Conservation (phyloP, 176 grass and related monocot species). For the Melocanna baccifera region DNA sequence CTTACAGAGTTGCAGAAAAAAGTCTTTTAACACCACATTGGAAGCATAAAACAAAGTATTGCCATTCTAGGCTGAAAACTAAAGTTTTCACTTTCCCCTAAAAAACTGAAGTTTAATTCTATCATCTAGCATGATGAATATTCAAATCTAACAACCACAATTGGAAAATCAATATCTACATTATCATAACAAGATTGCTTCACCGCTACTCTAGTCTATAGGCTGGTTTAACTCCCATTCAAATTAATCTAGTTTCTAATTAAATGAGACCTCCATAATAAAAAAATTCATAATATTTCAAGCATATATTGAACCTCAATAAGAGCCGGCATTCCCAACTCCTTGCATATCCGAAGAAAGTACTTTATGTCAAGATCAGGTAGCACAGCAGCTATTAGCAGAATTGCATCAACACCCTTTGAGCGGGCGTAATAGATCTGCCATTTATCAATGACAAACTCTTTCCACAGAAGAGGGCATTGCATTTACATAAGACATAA, state of each 20-base stretch:
- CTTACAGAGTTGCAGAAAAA: background rate
- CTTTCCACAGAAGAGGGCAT: conserved; percentile 99
- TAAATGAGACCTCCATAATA: background rate
- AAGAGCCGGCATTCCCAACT: conserved; percentile 76
- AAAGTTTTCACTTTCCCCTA: background rate
- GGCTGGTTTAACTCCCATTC: background rate
- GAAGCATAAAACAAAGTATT: background rate
- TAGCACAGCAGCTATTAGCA: conserved; percentile 87
- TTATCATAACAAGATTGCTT: background rate
- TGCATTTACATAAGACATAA: conserved; percentile 44
- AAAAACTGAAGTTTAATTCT: background rate
- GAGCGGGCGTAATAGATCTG: conserved; percentile 88
- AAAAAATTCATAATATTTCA: background rate
- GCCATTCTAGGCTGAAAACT: background rate
- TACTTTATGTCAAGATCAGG: conserved; percentile 75
- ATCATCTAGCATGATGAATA: background rate
- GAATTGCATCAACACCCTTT: conserved; percentile 81
- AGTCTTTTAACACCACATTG: background rate
- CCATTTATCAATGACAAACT: conserved; percentile 90
- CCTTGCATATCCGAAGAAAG: conserved; percentile 63
- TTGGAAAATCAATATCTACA: background rate
- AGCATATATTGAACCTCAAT: conserved; percentile 59
- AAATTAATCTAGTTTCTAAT: background rate
- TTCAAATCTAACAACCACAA: background rate
- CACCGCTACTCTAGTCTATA: background rate